Base-by-base conservation (phyloP, 2,329 filamentous ascomycete genomes). In the Talaromyces marneffei region DNA sequence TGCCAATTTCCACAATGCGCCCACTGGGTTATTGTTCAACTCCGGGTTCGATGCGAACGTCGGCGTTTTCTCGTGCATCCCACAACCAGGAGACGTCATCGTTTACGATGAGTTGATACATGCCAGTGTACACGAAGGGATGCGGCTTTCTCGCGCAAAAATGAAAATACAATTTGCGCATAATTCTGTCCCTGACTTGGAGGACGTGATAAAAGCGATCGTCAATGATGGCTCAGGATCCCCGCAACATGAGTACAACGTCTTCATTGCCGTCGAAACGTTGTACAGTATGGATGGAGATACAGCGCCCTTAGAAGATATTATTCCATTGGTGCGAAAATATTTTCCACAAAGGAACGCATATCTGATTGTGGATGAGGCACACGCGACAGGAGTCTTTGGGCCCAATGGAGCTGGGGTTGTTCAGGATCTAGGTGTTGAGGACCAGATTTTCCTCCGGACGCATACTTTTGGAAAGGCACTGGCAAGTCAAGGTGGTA, bases 201-300 rank as follows among this genome's bases (percentile, higher is more conserved):
- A 69, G 23, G 69, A 73, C 4, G 72, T 74, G 2, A 64, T 83
- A n/a, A 44, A 63, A 12, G 53, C 63, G 0, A 62, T 77, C 10
- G 62, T 72, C 0, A 63, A 71, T 2, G 62, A 65, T 0, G 75
- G 81, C 27, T 62, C 69, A 1, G 18, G 57, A 52, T 57, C 84
- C 0, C 48, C 48, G 0, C 31, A 37, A 14, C n/a, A 39, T 16
- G 57, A 83, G 0, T 70, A 69, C 0, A 86, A 84, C 64, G 79
- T 91, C 2, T 89, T 91, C 65, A 72, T 91, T n/a, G 85, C 84
- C 0, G 79, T 90, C 0, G 88, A 91, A 66, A 84, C 82, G 0
- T 78, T 91, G 0, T 93, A 94, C 72, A 92, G 88, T 71, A 94
- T 94, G 90, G 90, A 93, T 58, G 90, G 90, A 0, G 89, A 92